phyloP scores from a whole-genome alignment of 2,329 filamentous ascomycete genomes.

The Botrytis hyacinthi region DNA sequence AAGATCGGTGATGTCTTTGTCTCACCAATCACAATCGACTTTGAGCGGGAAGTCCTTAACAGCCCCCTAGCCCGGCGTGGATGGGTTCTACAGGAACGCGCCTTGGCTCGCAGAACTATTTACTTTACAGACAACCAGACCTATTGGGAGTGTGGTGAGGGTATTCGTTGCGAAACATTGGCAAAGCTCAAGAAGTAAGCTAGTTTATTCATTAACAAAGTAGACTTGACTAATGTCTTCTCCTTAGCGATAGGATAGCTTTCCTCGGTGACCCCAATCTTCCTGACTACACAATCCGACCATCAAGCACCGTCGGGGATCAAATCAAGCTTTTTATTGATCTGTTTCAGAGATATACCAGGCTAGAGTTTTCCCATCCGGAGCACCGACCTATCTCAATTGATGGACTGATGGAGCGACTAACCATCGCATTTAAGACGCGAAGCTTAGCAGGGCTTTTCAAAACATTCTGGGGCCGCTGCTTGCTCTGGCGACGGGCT shows the following conservation, averaged over 20 bases:
- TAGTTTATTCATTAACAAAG: not conserved
- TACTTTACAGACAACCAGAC: slow-evolving; percentile 41
- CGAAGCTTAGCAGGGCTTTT: slow-evolving; percentile 15
- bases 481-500: slow-evolving; percentile 7
- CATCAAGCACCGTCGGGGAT: not conserved
- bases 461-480: slow-evolving; percentile 10
- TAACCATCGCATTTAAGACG: not conserved
- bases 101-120: slow-evolving; percentile 41
- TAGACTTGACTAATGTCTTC: not conserved
- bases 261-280: slow-evolving; percentile 39
- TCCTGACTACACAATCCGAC: slow-evolving; percentile 16
- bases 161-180: slow-evolving; percentile 41
- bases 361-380: not conserved
- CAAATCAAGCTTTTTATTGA: not conserved
- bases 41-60: slow-evolving; percentile 38
- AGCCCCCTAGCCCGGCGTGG: slow-evolving; percentile 39
- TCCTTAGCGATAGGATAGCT: slow-evolving; percentile 22
- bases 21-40: slow-evolving; percentile 33
- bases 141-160: slow-evolving; percentile 43
- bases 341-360: slow-evolving; percentile 4
- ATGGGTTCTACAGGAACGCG: slow-evolving; percentile 45
- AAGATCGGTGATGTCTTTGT: not conserved
- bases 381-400: slow-evolving; percentile 14
- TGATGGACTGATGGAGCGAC: slow-evolving; percentile 4
- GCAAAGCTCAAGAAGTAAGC: slow-evolving; percentile 38